Base-by-base conservation (phyloP, 2,329 filamentous ascomycete species). In the Aspergillus novoparasiticus region DNA sequence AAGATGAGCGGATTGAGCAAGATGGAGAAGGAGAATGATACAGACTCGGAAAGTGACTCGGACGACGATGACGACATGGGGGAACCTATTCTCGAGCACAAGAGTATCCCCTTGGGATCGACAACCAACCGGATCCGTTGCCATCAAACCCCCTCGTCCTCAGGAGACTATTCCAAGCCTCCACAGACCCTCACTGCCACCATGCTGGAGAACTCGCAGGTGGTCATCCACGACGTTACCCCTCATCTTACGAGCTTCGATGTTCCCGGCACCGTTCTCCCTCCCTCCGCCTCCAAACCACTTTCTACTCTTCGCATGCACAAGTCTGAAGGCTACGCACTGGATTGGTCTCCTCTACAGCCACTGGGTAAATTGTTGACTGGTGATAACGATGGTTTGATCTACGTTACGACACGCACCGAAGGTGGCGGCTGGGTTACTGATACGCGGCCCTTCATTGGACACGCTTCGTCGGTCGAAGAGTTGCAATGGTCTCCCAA, bases 401-500 rank as follows among this genome's bases (percentile, higher is more conserved):
- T 99, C 75, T 98, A 93, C 79, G 84, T 89, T 64, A 97, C 94
- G 1, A 93, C 92, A 9, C 86, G 92, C 62, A 94, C 90, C 57
- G 92, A 95, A 74, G 93, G 92, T 63, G 95, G 94, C 58, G 91
- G 91, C 66, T 98, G 93, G 85, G 90, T 92, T 21, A 96, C 93
- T 6, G 94, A 97, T 76, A 91, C 87, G 14, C 87, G 91, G 50
- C 84, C 94, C 1, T 96, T 96, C 80, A 87, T 87, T 26, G 94
- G 94, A 57, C 95, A 99, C 82, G 86, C 85, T 10, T 87, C 89
- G 74, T 94, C 91, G 58, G 89, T 99, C 19, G 95, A 99, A 82
- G 95, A 99, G 76, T 83, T 99, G 30, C 94, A 98, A 79, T 99
- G 95, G 95, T 96, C 92, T 58, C 95, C 95, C 0, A 92, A 89